These are phyloP conservation scores for Neofusicoccum umdonicola DNA, from an alignment of 2,329 filamentous ascomycete genomes.

Conservation along the genomic window DNA sequence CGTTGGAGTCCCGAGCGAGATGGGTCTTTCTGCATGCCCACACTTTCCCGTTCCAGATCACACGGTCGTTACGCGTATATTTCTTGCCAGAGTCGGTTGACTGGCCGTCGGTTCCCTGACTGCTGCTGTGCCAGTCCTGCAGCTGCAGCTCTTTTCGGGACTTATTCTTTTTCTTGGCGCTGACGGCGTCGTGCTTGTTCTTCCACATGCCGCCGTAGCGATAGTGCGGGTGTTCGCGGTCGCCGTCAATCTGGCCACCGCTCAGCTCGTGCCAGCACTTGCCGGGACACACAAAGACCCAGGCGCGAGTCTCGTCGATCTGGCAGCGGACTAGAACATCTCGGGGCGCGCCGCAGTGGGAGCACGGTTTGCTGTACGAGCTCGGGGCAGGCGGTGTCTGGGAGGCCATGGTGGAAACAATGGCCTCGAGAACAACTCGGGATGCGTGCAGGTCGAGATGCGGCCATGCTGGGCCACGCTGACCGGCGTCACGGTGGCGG, in stretches of 20 bases:
- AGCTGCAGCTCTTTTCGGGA: not conserved
- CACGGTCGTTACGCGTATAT: slow-evolving; percentile 6
- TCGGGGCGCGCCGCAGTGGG: slow-evolving; percentile 38
- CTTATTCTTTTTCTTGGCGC: slow-evolving; percentile 34
- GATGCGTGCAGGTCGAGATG: slow-evolving; percentile 36
- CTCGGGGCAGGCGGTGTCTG: not conserved
- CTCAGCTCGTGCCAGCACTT: slow-evolving; percentile 44
- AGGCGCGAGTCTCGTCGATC: slow-evolving; percentile 38
- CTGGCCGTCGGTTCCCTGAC: not conserved
- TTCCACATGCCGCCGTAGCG: slow-evolving; percentile 22
- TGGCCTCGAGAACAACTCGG: slow-evolving; percentile 22
- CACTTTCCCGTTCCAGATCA: not conserved
- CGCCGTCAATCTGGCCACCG: slow-evolving; percentile 44
- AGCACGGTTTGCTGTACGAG: slow-evolving; percentile 38
- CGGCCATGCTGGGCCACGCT: slow-evolving; percentile 39
- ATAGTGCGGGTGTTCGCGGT: slow-evolving; percentile 36
- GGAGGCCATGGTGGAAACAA: not conserved
- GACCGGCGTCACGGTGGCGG: slow-evolving; percentile 32
- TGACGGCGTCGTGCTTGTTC: slow-evolving; percentile 40
- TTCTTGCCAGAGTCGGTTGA: not conserved
- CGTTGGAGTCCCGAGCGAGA: not conserved
- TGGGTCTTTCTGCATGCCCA: slow-evolving; percentile 13
- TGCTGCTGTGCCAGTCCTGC: not conserved
- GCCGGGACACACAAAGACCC: slow-evolving; percentile 47
- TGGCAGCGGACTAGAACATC: slow-evolving; percentile 45